Evolutionary conservation across 1,284 basidiomycete species (phyloP), one percentile per base, ranked within the genome.

Genomic region (Quambalaria eucalypti): DNA sequence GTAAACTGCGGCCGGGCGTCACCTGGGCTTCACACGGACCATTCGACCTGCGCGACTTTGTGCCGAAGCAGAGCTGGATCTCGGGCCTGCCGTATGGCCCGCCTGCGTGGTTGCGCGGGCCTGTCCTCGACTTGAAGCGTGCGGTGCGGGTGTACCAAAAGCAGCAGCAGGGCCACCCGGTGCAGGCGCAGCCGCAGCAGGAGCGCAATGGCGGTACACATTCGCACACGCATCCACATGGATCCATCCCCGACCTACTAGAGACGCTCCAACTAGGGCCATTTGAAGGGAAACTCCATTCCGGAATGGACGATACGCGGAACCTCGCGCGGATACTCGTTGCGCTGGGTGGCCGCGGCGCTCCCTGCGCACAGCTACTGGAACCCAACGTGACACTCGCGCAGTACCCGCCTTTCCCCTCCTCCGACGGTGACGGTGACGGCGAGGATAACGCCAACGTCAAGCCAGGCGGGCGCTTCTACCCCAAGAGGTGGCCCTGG

Each of bases 41-140:
- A 0, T 76, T 79, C 69, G 89, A 92, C 72, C 77, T 92, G 47
- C 82, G 87, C 50, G 86, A 91, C 77, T 91, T 91, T 70, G 66
- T 77, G 21, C 68, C 77, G 52, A 79, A 92, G 76, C 86, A 89
- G 72, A 87, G 85, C 73, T 90, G 87, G 75, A 87, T 92, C 67
- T 88, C 59, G 1, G 54, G 49, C 25, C 30, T 38, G 4, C 21
- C 51, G 1, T 48, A 48, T 1, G 51, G 52, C 5, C 63, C 65
- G 7, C 65, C 65, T 0, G 50, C 60, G 47, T 70, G 64, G 48
- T 52, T 68, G 3, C 56, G 67, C 5, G 64, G 66, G 48, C 55
- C 71, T 50, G 50, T 60, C 51, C 54, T 76, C 53, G 60, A 78
- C 57, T n/a, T n/a, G n/a, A n/a, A n/a, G n/a, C n/a, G n/a, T n/a